These are phyloP conservation scores for Adenanthera pavonina DNA, from an alignment of 306 rosid species.

Conservation along the genomic window DNA sequence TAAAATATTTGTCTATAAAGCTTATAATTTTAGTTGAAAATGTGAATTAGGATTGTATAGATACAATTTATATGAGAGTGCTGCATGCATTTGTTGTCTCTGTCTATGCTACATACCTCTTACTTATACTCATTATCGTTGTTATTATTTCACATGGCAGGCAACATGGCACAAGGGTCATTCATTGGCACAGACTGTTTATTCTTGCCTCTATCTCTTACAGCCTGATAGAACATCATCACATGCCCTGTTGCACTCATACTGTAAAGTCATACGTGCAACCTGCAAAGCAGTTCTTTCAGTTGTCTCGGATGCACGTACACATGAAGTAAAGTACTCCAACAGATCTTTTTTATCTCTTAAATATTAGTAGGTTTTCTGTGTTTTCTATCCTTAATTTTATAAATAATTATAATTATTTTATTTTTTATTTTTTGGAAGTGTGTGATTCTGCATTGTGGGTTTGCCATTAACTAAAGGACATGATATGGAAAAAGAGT, in stretches of 20 bases:
- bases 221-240: conserved; percentile 86
- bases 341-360: conserved; percentile 51
- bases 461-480: conserved; percentile 1
- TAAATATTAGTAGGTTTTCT: neutral
- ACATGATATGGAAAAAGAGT: conserved; percentile 6
- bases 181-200: conserved; percentile 95
- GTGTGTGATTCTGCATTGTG: conserved; percentile 5
- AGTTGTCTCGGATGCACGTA: conserved; percentile 89
- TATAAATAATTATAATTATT: conserved; percentile 21
- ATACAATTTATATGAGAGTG: no score
- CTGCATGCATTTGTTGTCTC: conserved; percentile 11
- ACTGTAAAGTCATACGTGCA: conserved; percentile 79
- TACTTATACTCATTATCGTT: conserved; percentile 38
- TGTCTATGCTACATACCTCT: neutral
- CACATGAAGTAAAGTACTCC: conserved; percentile 99
- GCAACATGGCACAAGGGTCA: conserved; percentile 99
- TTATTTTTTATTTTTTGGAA: conserved; percentile 18
- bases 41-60: neutral
- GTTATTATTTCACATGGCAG: conserved; percentile 59
- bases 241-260: conserved; percentile 84
- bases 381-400: neutral
- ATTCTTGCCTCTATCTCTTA: conserved; percentile 94
- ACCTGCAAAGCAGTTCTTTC: conserved; percentile 86
- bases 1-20: conserved; percentile 22
- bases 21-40: conserved; percentile 12